phyloP scores from a whole-genome alignment of 2,329 filamentous ascomycete genomes.

The Calonectria naviculata region DNA sequence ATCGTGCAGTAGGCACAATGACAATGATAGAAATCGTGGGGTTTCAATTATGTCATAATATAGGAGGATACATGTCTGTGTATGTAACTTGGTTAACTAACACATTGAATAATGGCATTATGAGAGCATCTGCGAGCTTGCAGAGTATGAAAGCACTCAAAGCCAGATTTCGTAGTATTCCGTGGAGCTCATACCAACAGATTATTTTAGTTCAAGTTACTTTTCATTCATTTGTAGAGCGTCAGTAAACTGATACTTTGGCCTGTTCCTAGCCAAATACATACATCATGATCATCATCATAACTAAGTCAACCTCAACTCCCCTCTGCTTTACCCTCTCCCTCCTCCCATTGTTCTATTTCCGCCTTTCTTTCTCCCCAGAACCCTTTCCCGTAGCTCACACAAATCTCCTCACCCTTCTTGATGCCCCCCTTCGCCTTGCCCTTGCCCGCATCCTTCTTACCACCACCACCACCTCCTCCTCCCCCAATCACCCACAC shows the following conservation, averaged over 20 bases:
- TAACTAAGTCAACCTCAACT: not conserved
- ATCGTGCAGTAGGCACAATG: no score
- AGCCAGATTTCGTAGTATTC: no score
- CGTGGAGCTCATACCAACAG: no score
- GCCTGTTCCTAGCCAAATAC: not conserved
- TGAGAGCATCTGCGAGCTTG: no score
- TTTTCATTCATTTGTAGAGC: not conserved
- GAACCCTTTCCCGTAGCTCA: slow-evolving; percentile 76
- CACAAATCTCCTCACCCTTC: slow-evolving; percentile 72
- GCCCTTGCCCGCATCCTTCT: slow-evolving; percentile 34
- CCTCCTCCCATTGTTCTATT: slow-evolving; percentile 17
- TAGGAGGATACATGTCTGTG: no score
- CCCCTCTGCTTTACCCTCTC: not conserved
- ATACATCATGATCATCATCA: not conserved
- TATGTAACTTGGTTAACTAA: no score
- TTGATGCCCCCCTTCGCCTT: slow-evolving; percentile 54
- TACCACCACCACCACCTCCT: slow-evolving; percentile 28
- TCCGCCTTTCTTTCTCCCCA: slow-evolving; percentile 59
- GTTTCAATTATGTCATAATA: no score
- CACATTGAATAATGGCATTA: no score
- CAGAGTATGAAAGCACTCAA: no score
- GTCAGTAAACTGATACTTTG: not conserved
- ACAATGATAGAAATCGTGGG: no score
- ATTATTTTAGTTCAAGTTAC: no score
- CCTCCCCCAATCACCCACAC: slow-evolving; percentile 62